Evolutionary conservation across 768 basidiomycete genomes (phyloP).

Genomic region (Exidia glandulosa): DNA sequence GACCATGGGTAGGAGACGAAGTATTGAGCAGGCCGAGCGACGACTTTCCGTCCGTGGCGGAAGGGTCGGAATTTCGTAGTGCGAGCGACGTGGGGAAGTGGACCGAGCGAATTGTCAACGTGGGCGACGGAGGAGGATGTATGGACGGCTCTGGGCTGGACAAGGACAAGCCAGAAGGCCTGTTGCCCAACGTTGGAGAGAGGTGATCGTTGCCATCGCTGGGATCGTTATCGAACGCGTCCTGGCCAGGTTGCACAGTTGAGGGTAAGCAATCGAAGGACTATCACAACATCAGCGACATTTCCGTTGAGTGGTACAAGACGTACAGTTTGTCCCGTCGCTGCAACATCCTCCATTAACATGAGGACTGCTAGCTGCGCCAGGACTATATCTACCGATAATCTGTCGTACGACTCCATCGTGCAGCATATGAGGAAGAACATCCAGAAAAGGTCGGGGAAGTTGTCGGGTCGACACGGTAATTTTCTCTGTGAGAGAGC

Average conservation of each 20-base stretch:
- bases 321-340: no score
- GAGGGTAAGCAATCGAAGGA: no score
- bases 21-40: constrained; percentile 37
- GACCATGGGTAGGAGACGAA: constrained; percentile 26
- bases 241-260: constrained; percentile 11
- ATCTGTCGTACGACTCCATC: no score
- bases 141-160: constrained; percentile 5
- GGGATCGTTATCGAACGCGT: not conserved
- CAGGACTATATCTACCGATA: no score
- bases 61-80: constrained; percentile 53
- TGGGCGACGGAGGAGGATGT: constrained; percentile 58
- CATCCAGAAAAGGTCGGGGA: no score
- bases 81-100: constrained; percentile 46
- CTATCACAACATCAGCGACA: no score
- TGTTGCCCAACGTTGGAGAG: constrained; percentile 14
- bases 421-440: no score
- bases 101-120: constrained; percentile 52
- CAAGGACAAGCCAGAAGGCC: constrained; percentile 9
- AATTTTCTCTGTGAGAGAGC: no score
- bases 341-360: no score
- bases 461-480: no score
- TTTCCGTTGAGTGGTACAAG: no score
- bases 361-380: no score
- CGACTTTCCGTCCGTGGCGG: constrained; percentile 39
- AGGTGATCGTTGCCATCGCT: not conserved